Evolutionary conservation across 2,329 filamentous ascomycete species (phyloP).

Genomic region (Lecanicillium sp.): DNA sequence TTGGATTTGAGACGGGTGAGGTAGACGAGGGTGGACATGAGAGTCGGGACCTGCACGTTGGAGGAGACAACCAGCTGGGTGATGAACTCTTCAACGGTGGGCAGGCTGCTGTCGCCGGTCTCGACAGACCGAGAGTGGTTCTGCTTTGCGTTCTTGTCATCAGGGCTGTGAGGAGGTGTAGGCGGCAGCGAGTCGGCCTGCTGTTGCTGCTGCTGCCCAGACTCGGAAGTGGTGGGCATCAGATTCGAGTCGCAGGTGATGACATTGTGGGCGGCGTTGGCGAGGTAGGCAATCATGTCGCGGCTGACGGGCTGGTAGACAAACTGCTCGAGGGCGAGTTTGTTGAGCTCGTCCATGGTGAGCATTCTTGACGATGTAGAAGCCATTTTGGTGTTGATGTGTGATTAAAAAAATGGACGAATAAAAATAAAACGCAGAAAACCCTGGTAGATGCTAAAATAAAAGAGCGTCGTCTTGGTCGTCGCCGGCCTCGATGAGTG

Average conservation of each 20-base stretch:
- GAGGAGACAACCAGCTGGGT: constrained; percentile 82
- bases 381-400: constrained; percentile 30
- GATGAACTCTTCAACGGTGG: constrained; percentile 85
- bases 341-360: constrained; percentile 52
- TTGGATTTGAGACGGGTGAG: constrained; percentile 74
- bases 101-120: constrained; percentile 50
- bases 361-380: constrained; percentile 29
- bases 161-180: constrained; percentile 42
- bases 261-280: constrained; percentile 64
- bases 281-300: constrained; percentile 72
- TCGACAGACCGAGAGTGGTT: constrained; percentile 26
- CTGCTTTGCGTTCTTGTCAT: constrained; percentile 30
- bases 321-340: constrained; percentile 70
- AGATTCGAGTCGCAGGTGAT: constrained; percentile 66
- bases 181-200: constrained; percentile 32
- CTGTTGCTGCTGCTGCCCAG: constrained; percentile 24
- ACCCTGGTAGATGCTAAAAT: too few relatives aligned
- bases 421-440: background rate
- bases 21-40: constrained; percentile 96
- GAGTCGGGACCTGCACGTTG: constrained; percentile 91
- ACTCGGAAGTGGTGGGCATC: constrained; percentile 31
- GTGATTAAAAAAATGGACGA: constrained; percentile 1
- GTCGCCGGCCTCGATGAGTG: too few relatives aligned
- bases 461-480: too few relatives aligned
- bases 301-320: constrained; percentile 67